Evolutionary conservation across 2,329 filamentous ascomycete genomes (phyloP), one percentile per base, ranked within the genome.

Genomic region (Hypomyces rosellus): DNA sequence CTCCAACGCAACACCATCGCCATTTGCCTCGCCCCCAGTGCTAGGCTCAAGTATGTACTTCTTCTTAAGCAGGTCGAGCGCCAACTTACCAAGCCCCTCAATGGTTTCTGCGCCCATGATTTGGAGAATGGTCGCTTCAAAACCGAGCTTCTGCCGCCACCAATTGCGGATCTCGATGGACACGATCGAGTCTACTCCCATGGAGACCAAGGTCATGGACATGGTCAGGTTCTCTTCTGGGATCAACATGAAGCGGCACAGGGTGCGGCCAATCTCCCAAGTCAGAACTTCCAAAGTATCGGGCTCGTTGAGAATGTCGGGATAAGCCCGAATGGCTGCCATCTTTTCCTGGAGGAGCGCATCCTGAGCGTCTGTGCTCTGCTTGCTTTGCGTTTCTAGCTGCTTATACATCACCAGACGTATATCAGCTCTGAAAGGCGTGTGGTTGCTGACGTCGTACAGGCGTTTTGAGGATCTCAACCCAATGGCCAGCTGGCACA

Each of bases 41-140:
- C 6, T 11, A 4, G 25, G 6, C 9, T 30, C 4, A 30, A 30
- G 6, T 6, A 30, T 8, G 8, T 30, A 8, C 25, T 30, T 30
- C 25, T 30, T 30, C 25, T 30, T 30, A 2, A 30, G 25, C 25
- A 30, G 8, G 25, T 30, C 25, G 8, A 30, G 4, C 25, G 25
- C 25, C 6, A 30, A 6, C 6, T 30, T 30, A 30, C 25, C 25
- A 30, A 30, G 25, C 25, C 25, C 25, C 8, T 30, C 25, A 30
- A 30, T 11, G 2, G 25, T 30, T 30, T 30, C 25, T 6, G 25
- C 25, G 9, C 25, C 25, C 25, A 30, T 30, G 9, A 30, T 30
- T 8, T 56, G 52, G 12, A 59, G 36, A 3, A 58, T 53, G 2
- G 25, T 30, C 25, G 25, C 6, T 6, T 30, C 25, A 30, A 30